Percentiles rank a stretch among this genome's conserved stretches.
phyloP scores from a whole-genome alignment of 306 rosid species.

The Cucurbita moschata region DNA sequence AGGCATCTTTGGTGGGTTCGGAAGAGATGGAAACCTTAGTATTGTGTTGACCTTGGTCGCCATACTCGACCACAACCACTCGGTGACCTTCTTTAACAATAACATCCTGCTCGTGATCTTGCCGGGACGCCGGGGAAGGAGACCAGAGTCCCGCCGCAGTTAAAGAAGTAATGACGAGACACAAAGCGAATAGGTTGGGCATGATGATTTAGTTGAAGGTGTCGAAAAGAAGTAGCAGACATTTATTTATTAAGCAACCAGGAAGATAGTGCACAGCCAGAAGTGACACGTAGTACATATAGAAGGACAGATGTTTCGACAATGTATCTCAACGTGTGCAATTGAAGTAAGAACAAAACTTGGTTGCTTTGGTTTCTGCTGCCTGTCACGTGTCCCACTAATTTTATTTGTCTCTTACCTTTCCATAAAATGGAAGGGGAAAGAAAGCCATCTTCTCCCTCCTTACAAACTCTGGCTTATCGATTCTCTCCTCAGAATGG shows the following conservation, averaged over 20 bases:
- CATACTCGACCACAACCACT: slow-evolving; percentile 54
- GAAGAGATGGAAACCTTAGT: slow-evolving; percentile 61
- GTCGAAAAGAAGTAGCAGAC: not conserved
- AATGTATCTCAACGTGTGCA: too few species aligned
- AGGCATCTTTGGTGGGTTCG: not conserved
- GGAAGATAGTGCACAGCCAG: too few species aligned
- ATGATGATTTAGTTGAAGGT: slow-evolving; percentile 8
- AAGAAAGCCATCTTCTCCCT: too few species aligned
- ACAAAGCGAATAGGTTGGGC: slow-evolving; percentile 44
- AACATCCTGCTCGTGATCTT: slow-evolving; percentile 1
- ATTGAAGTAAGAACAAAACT: too few species aligned
- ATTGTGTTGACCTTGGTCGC: slow-evolving; percentile 32
- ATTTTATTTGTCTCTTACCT: too few species aligned
- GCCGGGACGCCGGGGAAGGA: slow-evolving; percentile 14
- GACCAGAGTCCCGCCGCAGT: slow-evolving; percentile 40
- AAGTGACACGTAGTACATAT: too few species aligned
- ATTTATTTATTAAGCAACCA: not conserved
- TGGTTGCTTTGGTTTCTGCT: too few species aligned
- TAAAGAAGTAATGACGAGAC: slow-evolving; percentile 38
- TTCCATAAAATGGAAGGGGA: too few species aligned
- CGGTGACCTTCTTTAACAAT: slow-evolving; percentile 52
- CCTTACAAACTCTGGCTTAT: too few species aligned
- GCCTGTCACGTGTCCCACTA: too few species aligned
- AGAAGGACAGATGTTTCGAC: too few species aligned
- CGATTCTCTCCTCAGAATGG: too few species aligned